A percentile compares a stretch with the other conserved stretches of the same genome.
phyloP scores from a whole-genome alignment of 2,329 filamentous ascomycete species.

The Aspergillaceae sp. region DNA sequence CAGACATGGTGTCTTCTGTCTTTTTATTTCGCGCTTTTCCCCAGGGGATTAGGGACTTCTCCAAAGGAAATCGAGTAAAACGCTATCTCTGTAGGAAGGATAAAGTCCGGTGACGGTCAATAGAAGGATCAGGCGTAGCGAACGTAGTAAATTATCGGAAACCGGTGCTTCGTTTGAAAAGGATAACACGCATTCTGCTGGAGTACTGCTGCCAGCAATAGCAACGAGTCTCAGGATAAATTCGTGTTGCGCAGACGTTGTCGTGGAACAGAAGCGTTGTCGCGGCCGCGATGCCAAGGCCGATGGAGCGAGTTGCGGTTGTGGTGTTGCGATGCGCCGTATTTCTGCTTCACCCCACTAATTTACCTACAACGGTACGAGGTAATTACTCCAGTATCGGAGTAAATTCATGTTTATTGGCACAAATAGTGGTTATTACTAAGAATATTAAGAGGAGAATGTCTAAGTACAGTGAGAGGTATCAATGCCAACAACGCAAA shows the following conservation, averaged over 20 bases:
- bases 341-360: background rate
- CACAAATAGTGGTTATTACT: no score
- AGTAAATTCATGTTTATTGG: no score
- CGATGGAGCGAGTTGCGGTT: background rate
- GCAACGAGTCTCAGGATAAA: background rate
- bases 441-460: no score
- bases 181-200: background rate
- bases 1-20: slow-evolving; percentile 41
- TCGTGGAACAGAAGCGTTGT: background rate
- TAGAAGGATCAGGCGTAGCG: background rate
- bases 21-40: background rate
- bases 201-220: background rate
- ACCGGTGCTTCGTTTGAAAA: background rate
- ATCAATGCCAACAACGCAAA: slow-evolving; percentile 10
- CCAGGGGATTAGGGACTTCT: no score
- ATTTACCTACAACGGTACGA: no score
- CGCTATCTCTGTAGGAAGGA: background rate
- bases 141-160: background rate
- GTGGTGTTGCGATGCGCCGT: background rate
- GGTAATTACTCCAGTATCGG: no score
- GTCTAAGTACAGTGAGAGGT: no score
- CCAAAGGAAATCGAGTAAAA: no score
- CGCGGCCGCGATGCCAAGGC: background rate
- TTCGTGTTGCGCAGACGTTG: background rate
- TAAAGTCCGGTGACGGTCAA: background rate